Evolutionary conservation across 371 early-diverging fungal species (phyloP).

Genomic region (Rhizopus microsporus): DNA sequence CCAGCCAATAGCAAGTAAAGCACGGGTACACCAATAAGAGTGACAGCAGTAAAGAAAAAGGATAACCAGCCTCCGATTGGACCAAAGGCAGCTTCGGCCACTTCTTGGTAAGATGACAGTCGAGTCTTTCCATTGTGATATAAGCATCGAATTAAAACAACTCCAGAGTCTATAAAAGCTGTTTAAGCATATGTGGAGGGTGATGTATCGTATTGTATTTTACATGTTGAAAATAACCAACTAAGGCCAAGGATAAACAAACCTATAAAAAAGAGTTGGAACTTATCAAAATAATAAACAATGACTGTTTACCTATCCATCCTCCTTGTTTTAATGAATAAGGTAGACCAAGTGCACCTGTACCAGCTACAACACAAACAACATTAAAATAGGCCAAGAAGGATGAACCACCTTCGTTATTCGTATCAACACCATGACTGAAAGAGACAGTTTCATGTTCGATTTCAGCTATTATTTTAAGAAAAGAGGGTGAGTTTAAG

Average conservation of each 20-base stretch:
- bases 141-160: conserved; percentile 71
- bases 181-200: conserved; percentile 37
- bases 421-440: conserved; percentile 11
- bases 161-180: conserved; percentile 56
- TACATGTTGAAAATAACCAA: conserved; percentile 46
- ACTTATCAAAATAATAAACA: background rate
- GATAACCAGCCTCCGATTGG: conserved; percentile 58
- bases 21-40: conserved; percentile 67
- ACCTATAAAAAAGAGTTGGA: conserved; percentile 23
- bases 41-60: conserved; percentile 65
- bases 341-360: conserved; percentile 84
- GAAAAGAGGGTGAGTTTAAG: background rate
- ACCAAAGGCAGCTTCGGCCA: conserved; percentile 70
- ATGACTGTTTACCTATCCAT: conserved; percentile 62
- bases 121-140: conserved; percentile 62
- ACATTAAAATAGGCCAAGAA: conserved; percentile 63
- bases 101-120: conserved; percentile 50
- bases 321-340: conserved; percentile 79
- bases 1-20: conserved; percentile 76
- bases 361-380: conserved; percentile 84
- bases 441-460: conserved; percentile 6
- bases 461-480: conserved; percentile 6
- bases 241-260: conserved; percentile 40
- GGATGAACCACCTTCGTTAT: conserved; percentile 20
- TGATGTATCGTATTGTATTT: conserved; percentile 4